phyloP scores from a whole-genome alignment of 352 stramenopile genomes.

The Pythium brassicae region DNA sequence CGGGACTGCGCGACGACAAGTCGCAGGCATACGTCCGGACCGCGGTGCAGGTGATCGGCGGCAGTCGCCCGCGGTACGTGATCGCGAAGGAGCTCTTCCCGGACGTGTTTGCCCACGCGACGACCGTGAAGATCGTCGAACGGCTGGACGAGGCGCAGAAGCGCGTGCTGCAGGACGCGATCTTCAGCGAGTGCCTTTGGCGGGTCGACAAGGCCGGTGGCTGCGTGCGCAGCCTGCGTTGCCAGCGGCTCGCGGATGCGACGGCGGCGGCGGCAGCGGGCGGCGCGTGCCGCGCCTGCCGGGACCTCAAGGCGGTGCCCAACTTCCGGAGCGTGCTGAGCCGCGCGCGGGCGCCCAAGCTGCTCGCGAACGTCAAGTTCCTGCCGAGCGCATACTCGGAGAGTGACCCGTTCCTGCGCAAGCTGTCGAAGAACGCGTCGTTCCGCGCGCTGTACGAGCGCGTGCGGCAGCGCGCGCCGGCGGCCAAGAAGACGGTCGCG shows the following conservation, averaged over 20 bases:
- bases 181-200: constrained; percentile 80
- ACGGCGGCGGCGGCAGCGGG: constrained; percentile 13
- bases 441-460: constrained; percentile 63
- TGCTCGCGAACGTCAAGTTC: constrained; percentile 79
- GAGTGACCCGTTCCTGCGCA: constrained; percentile 73
- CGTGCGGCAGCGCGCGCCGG: constrained; percentile 31
- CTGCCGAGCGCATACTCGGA: constrained; percentile 71
- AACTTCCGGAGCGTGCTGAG: constrained; percentile 80
- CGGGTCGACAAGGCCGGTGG: constrained; percentile 69
- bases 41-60: constrained; percentile 65
- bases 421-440: constrained; percentile 73
- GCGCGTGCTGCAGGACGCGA: constrained; percentile 57
- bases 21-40: constrained; percentile 58
- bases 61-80: constrained; percentile 73
- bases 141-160: constrained; percentile 48
- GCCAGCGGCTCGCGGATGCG: constrained; percentile 40
- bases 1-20: constrained; percentile 57
- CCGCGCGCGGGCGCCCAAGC: constrained; percentile 61
- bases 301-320: constrained; percentile 52
- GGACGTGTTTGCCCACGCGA: constrained; percentile 43
- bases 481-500: constrained; percentile 32
- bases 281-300: constrained; percentile 62
- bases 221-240: constrained; percentile 73
- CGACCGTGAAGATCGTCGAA: constrained; percentile 62
- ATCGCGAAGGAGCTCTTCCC: constrained; percentile 78